Percentiles rank a stretch among this genome's conserved stretches.
These are phyloP conservation scores for Amanita rimosa DNA, from an alignment of 768 basidiomycete genomes.

Conservation along the genomic window DNA sequence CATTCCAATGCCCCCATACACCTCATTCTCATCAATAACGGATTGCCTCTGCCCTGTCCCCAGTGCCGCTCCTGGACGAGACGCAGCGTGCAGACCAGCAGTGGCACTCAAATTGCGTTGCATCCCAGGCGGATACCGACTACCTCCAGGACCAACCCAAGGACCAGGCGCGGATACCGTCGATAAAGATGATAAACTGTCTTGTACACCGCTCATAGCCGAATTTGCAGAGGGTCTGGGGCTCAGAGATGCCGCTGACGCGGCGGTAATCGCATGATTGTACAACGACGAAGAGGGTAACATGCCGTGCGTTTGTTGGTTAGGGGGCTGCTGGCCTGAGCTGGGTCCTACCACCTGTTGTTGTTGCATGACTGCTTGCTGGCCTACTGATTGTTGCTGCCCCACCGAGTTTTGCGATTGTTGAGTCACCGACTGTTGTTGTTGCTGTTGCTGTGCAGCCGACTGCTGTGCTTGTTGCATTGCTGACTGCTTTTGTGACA, in stretches of 20 bases:
- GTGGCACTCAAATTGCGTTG: not conserved
- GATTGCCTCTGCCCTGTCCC: not conserved
- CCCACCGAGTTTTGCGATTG: not conserved
- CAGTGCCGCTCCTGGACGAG: not conserved
- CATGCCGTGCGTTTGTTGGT: not conserved
- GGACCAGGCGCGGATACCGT: not conserved
- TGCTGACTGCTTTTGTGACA: not conserved
- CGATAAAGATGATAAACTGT: not conserved
- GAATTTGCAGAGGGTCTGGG: not conserved
- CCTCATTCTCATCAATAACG: not conserved
- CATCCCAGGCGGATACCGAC: constrained; percentile 4
- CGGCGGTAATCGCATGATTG: not conserved
- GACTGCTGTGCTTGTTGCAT: not conserved
- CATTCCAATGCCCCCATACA: constrained; percentile 1
- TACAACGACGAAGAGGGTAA: not conserved
- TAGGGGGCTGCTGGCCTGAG: not conserved
- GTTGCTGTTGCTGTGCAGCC: not conserved
- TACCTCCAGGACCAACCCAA: not conserved
- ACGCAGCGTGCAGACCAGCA: not conserved
- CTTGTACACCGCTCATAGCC: not conserved
- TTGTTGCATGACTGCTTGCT: not conserved
- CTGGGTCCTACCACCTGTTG: not conserved
- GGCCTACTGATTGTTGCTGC: not conserved
- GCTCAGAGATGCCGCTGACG: not conserved
- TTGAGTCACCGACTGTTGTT: not conserved